These are phyloP conservation scores for Metarhizium brunneum DNA, from an alignment of 2,329 filamentous ascomycete species.

Conservation along the genomic window DNA sequence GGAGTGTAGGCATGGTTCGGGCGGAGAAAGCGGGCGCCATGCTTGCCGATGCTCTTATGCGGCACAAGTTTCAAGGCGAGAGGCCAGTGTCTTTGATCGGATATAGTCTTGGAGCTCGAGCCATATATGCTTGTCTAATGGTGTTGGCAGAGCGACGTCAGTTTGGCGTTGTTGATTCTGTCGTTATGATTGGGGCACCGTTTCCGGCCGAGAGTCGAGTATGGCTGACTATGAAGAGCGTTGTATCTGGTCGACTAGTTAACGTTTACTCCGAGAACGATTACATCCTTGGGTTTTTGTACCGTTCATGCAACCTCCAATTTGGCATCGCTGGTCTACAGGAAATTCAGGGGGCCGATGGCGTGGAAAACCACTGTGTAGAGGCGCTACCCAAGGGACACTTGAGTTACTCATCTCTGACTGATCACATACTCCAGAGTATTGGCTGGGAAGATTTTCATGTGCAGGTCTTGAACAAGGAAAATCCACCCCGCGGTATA, in stretches of 20 bases:
- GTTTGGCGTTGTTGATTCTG: constrained; percentile 81
- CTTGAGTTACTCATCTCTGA: constrained; percentile 58
- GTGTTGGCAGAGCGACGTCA: constrained; percentile 69
- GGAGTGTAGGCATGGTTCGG: constrained; percentile 65
- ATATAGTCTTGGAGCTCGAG: constrained; percentile 71
- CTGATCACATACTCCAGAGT: constrained; percentile 56
- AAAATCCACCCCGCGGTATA: constrained; percentile 5
- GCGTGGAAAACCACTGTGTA: constrained; percentile 59
- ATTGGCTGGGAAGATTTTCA: constrained; percentile 62
- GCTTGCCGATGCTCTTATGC: constrained; percentile 74
- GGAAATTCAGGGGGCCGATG: constrained; percentile 54
- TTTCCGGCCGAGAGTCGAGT: constrained; percentile 61
- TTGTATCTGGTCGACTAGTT: constrained; percentile 74
- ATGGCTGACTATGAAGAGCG: constrained; percentile 70
- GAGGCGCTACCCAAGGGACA: constrained; percentile 60
- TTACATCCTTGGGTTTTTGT: constrained; percentile 80
- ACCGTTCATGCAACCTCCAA: constrained; percentile 71
- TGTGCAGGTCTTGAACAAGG: constrained; percentile 16
- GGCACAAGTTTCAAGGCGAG: constrained; percentile 68
- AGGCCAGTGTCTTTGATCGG: constrained; percentile 72
- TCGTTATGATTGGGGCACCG: constrained; percentile 75
- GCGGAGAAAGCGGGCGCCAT: constrained; percentile 63
- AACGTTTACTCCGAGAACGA: constrained; percentile 87
- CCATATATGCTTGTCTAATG: constrained; percentile 78
- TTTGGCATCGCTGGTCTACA: constrained; percentile 81